Evolutionary conservation across 2,329 filamentous ascomycete genomes (phyloP).

Genomic region (Aulographum hederae): DNA sequence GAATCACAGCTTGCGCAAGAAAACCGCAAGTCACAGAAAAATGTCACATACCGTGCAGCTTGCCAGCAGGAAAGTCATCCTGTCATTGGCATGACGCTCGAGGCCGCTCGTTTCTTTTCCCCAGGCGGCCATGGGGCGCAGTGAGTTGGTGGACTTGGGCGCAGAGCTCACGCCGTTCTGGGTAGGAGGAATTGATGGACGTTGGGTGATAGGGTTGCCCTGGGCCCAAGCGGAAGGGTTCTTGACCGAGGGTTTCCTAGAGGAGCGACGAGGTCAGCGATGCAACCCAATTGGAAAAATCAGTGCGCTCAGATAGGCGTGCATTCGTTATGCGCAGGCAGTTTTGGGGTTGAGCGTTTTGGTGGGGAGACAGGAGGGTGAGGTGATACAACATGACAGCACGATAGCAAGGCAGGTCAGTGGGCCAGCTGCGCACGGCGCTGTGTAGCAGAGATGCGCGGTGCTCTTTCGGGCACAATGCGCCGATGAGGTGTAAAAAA

Average conservation of each 20-base stretch:
- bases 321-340: too few species aligned
- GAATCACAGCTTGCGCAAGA: too few species aligned
- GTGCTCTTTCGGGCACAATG: too few species aligned
- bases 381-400: constrained; percentile 15
- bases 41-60: constrained; percentile 44
- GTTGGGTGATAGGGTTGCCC: constrained; percentile 42
- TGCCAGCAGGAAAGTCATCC: constrained; percentile 38
- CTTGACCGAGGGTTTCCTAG: constrained; percentile 15
- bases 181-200: constrained; percentile 26
- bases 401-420: constrained; percentile 13
- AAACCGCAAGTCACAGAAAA: too few species aligned
- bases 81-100: constrained; percentile 41
- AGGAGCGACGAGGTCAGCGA: too few species aligned
- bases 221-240: constrained; percentile 45
- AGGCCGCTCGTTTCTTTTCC: constrained; percentile 31
- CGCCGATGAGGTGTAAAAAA: too few species aligned
- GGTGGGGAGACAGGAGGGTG: too few species aligned
- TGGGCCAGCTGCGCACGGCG: constrained; percentile 3
- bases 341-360: too few species aligned
- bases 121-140: constrained; percentile 16
- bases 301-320: too few species aligned
- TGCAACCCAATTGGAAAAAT: too few species aligned
- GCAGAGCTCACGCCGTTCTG: constrained; percentile 33
- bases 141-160: constrained; percentile 18
- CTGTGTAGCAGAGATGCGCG: background rate